Percentiles rank a stretch among this genome's conserved stretches.
phyloP scores from a whole-genome alignment of 441 rosid genomes.

The Pelargonium cotyledonis region DNA sequence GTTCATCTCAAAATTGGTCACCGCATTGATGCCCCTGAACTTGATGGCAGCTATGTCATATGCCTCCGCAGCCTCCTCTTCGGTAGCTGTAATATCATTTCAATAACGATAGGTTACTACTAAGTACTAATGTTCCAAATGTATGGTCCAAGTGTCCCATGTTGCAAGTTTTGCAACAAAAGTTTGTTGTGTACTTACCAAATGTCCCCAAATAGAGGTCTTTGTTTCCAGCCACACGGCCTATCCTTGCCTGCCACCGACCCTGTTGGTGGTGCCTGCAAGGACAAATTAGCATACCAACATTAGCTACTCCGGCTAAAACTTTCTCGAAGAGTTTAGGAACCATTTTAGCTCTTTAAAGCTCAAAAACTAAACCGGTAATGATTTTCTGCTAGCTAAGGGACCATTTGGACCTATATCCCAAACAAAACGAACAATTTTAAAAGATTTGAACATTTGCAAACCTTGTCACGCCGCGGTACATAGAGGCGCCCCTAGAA shows the following conservation, averaged over 20 bases:
- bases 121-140: too few species aligned
- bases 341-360: too few species aligned
- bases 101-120: background rate
- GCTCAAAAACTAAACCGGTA: too few species aligned
- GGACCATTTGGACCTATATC: background rate
- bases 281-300: background rate
- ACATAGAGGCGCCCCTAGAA: constrained; percentile 73
- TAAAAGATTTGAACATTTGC: background rate
- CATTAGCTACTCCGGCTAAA: background rate
- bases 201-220: constrained; percentile 97
- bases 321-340: too few species aligned
- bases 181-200: constrained; percentile 41
- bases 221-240: constrained; percentile 89
- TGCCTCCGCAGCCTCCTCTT: constrained; percentile 96
- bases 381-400: too few species aligned
- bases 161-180: too few species aligned
- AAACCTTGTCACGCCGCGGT: constrained; percentile 74
- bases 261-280: constrained; percentile 95
- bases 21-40: constrained; percentile 77
- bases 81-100: constrained; percentile 47
- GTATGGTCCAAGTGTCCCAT: too few species aligned
- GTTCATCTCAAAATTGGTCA: constrained; percentile 86
- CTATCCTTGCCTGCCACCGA: constrained; percentile 51
- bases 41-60: constrained; percentile 94
- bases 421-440: background rate